Evolutionary conservation across 345 rosid genomes (phyloP).

Genomic region (Bretschneidera sinensis): DNA sequence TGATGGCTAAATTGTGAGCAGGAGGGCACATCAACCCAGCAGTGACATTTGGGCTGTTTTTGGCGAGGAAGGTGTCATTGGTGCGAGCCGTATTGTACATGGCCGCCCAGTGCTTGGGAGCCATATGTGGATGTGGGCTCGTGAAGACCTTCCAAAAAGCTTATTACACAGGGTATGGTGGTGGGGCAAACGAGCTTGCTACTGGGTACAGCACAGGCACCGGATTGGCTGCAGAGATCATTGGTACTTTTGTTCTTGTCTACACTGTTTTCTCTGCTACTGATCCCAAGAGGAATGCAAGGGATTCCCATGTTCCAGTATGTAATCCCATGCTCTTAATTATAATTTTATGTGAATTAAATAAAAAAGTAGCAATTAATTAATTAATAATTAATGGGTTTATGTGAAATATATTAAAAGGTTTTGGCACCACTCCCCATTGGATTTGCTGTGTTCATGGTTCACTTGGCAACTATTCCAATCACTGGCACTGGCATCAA

Average conservation of each 20-base stretch:
- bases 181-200: conserved; percentile 51
- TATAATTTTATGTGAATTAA: neutral
- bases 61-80: conserved; percentile 59
- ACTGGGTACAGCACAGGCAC: conserved; percentile 58
- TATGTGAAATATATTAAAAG: conserved; percentile 26
- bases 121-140: conserved; percentile 60
- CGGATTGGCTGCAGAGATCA: conserved; percentile 60
- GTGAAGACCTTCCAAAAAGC: conserved; percentile 53
- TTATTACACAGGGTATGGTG: conserved; percentile 45
- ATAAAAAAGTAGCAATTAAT: no score
- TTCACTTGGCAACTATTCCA: conserved; percentile 67
- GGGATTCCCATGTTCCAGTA: conserved; percentile 69
- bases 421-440: conserved; percentile 65
- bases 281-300: conserved; percentile 56
- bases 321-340: conserved; percentile 12
- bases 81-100: conserved; percentile 55
- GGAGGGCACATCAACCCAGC: conserved; percentile 80
- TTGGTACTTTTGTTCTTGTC: conserved; percentile 62
- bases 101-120: conserved; percentile 66
- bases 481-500: conserved; percentile 69
- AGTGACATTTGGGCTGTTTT: conserved; percentile 58
- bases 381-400: no score
- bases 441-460: conserved; percentile 69
- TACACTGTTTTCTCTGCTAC: conserved; percentile 67
- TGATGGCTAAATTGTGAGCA: conserved; percentile 12